These are phyloP conservation scores for Populus hybrid DNA, from an alignment of 441 rosid species.

Conservation along the genomic window DNA sequence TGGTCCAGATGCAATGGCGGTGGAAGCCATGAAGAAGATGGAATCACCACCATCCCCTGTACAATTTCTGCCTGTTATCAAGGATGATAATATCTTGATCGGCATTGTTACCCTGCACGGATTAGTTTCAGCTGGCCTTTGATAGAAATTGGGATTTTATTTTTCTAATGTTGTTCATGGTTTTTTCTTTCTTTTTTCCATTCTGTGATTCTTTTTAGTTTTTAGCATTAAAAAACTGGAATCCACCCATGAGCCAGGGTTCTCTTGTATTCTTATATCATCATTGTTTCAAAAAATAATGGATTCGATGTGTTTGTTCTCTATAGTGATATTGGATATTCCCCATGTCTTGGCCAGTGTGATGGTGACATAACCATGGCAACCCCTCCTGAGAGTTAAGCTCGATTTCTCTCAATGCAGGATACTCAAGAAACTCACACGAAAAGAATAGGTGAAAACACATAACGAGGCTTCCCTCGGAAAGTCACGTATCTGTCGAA, in stretches of 20 bases:
- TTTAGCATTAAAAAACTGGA: neutral
- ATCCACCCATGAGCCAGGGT: neutral
- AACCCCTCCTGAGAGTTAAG: no score
- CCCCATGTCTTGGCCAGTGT: neutral
- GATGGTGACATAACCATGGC: no score
- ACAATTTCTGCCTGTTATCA: constrained; percentile 78
- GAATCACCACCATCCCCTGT: constrained; percentile 95
- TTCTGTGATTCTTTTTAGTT: constrained; percentile 7
- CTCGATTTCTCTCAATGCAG: no score
- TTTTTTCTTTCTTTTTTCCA: neutral
- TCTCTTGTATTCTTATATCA: neutral
- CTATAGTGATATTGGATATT: neutral
- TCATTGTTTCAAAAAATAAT: neutral
- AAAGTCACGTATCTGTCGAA: no score
- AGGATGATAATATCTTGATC: constrained; percentile 54
- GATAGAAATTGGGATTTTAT: constrained; percentile 13
- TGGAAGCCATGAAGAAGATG: constrained; percentile 96
- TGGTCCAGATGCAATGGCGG: constrained; percentile 85
- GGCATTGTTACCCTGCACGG: constrained; percentile 94
- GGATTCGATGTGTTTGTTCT: neutral
- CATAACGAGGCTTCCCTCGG: no score
- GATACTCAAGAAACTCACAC: no score
- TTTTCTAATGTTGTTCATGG: neutral
- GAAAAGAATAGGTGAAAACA: no score
- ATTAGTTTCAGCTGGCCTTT: constrained; percentile 86